Conservation (phyloP, 768 basidiomycete genomes). For the Vararia minispora region DNA sequence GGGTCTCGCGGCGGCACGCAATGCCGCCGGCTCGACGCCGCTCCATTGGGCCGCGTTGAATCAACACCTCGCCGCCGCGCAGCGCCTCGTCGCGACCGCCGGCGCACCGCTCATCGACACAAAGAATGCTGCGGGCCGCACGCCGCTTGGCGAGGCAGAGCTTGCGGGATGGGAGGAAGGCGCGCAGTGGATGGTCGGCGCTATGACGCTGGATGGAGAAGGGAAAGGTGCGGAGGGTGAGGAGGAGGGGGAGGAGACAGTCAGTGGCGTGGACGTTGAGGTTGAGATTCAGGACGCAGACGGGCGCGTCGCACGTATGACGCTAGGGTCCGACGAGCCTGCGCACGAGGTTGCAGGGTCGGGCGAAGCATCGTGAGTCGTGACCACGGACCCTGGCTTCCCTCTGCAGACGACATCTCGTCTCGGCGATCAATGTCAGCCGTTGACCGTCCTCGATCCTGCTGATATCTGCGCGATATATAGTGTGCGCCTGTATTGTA, state of each 20-base stretch:
- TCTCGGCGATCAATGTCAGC: too few relatives aligned
- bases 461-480: too few relatives aligned
- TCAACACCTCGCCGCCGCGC: slow-evolving; percentile 51
- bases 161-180: slow-evolving; percentile 75
- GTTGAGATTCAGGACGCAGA: slow-evolving; percentile 67
- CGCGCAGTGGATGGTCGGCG: slow-evolving; percentile 68
- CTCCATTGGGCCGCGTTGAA: slow-evolving; percentile 91
- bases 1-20: slow-evolving; percentile 47
- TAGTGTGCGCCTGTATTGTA: too few relatives aligned
- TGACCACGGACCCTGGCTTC: too few relatives aligned
- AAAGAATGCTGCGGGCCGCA: slow-evolving; percentile 61
- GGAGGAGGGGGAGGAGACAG: slow-evolving; percentile 23
- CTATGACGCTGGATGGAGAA: slow-evolving; percentile 62
- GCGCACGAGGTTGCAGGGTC: too few relatives aligned
- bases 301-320: slow-evolving; percentile 57
- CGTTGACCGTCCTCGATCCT: too few relatives aligned
- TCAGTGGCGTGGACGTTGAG: slow-evolving; percentile 35
- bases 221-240: slow-evolving; percentile 28
- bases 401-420: too few relatives aligned
- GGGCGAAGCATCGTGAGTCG: too few relatives aligned
- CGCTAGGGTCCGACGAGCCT: too few relatives aligned
- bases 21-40: slow-evolving; percentile 68
- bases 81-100: slow-evolving; percentile 46
- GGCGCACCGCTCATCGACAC: slow-evolving; percentile 62
- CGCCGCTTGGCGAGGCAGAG: slow-evolving; percentile 78